phyloP scores from a whole-genome alignment of 2,329 filamentous ascomycete genomes.

The Arachnopeziza araneosa region DNA sequence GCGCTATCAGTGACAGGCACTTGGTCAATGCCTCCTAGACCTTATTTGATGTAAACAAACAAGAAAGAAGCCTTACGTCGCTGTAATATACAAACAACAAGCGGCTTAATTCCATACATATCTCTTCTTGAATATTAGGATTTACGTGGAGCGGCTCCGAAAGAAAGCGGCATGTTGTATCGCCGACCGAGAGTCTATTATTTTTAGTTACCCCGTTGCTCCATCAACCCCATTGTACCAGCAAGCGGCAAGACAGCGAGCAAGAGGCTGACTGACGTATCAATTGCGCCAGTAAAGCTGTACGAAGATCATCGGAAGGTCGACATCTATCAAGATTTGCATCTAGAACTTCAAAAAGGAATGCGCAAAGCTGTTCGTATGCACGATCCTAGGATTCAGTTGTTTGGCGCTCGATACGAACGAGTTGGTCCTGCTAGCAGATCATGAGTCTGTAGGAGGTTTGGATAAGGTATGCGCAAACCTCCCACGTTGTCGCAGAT shows the following conservation, averaged over 20 bases:
- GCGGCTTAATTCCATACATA: background rate
- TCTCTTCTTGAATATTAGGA: background rate
- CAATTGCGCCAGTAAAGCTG: background rate
- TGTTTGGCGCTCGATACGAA: background rate
- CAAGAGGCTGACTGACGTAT: background rate
- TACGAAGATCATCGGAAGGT: background rate
- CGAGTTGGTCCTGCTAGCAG: background rate
- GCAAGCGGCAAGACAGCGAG: background rate
- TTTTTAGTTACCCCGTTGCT: background rate
- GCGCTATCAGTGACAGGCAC: background rate
- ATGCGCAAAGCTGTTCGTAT: background rate
- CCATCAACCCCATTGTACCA: background rate
- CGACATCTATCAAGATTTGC: background rate
- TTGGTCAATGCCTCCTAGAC: background rate
- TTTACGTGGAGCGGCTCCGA: background rate
- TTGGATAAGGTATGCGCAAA: background rate
- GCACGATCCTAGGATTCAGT: background rate
- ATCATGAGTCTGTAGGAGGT: background rate
- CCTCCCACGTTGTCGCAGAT: background rate
- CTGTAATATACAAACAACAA: background rate
- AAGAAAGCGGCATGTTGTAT: background rate
- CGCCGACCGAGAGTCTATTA: background rate
- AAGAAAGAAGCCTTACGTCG: background rate
- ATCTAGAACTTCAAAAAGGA: background rate
- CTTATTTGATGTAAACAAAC: background rate